A percentile compares a stretch with the other conserved stretches of the same genome.
Evolutionary conservation across 176 grass and related monocot species (phyloP).

Genomic region (Cocos nucifera): DNA sequence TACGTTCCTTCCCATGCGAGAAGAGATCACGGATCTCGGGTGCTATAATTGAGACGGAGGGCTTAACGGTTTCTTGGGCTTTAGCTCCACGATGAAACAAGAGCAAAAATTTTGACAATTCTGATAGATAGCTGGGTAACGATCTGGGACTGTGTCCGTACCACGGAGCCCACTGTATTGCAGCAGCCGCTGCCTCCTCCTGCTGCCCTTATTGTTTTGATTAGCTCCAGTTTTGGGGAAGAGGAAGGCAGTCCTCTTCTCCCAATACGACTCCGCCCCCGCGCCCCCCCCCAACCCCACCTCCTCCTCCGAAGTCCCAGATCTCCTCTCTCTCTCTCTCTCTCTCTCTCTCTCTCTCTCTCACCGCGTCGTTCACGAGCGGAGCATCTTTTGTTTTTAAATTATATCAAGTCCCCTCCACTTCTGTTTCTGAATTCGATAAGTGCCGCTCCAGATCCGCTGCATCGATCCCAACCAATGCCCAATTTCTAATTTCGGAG

Average conservation of each 20-base stretch:
- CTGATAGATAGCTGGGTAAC: too few species aligned
- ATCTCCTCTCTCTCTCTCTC: constrained; percentile 33
- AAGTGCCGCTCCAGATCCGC: constrained; percentile 48
- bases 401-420: too few species aligned
- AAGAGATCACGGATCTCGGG: constrained; percentile 7
- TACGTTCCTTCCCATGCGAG: too few species aligned
- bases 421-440: constrained; percentile 24
- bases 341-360: constrained; percentile 30
- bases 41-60: constrained; percentile 3
- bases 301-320: constrained; percentile 6
- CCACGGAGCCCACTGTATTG: too few species aligned
- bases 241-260: background rate
- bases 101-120: too few species aligned
- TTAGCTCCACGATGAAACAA: too few species aligned
- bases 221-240: constrained; percentile 13
- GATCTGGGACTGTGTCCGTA: too few species aligned
- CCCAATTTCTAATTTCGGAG: background rate
- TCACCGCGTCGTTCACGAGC: background rate
- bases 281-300: constrained; percentile 1
- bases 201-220: constrained; percentile 25
- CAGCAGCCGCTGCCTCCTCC: background rate
- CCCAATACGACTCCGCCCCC: constrained; percentile 19
- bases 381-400: too few species aligned
- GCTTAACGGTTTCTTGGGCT: constrained; percentile 11
- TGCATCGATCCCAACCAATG: constrained; percentile 69